Base-by-base conservation (phyloP, 192 early-diverging fungal species). In the Obelidium mucronatum region DNA sequence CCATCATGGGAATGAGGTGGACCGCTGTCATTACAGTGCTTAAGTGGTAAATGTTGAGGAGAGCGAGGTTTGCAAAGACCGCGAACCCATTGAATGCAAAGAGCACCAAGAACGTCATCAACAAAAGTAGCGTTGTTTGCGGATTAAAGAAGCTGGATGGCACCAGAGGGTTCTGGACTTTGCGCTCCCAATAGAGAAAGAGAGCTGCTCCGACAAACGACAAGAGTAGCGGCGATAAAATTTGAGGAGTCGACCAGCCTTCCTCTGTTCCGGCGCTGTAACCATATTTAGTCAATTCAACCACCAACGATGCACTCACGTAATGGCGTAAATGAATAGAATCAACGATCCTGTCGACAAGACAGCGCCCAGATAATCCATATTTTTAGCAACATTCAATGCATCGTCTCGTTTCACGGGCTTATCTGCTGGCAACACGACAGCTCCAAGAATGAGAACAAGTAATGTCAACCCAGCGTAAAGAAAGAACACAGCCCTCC, bases 341-440 rank as follows among this genome's bases (percentile, higher is more conserved):
- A 80, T 74, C 34, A 80, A 63, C 11, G 79, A 71, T 31, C 51
- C 63, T 48, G 79, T 77, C 22, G 79, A 80, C 19, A 80, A 44
- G 35, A 59, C 22, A 2, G 75, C 79, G 51, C 79, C 79, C 39
- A 80, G 52, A 40, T 55, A 59, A 52, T 80, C 79, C 36, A 80
- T 65, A 15, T 61, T 61, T 37, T 48, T 48, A 19, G 58, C 58
- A 60, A 28, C 58, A 2, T 60, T 30, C 22, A 17, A 2, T 3
- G 30, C 67, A 30, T 40, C 40, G 26, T 73, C 74, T 36, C 28
- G 66, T 28, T 69, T 33, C 15, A 36, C 34, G 15, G 60, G n/a
- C 64, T 66, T 39, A 44, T 66, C 64, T 28, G 13, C 26, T 26
- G 77, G 77, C 30, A 78, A 48, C 39, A 72, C 61, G 35, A 80